Percentiles rank a stretch among this genome's conserved stretches.
These are phyloP conservation scores for Aspergillus kassunensis DNA, from an alignment of 495 filamentous ascomycete species.

Conservation along the genomic window DNA sequence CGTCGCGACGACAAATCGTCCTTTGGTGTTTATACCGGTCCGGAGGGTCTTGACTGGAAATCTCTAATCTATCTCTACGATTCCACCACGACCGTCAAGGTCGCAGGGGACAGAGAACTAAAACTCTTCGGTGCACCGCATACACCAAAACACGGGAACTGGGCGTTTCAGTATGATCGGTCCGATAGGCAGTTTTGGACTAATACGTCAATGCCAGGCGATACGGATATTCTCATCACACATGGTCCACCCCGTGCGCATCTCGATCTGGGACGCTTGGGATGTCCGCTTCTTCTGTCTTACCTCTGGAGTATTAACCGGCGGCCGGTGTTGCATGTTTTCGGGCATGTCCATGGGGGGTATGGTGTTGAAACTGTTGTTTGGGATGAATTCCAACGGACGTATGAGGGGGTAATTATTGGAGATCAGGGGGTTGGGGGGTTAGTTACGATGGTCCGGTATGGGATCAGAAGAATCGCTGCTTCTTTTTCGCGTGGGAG, in stretches of 20 bases:
- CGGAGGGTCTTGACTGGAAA: conserved; percentile 40
- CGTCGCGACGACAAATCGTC: too few species aligned
- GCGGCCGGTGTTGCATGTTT: too few species aligned
- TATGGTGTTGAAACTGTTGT: background rate
- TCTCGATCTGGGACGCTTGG: too few species aligned
- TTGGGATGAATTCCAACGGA: background rate
- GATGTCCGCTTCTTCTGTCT: too few species aligned
- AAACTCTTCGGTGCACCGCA: conserved; percentile 53
- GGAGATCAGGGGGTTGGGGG: too few species aligned
- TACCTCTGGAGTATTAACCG: too few species aligned
- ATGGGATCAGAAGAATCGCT: background rate
- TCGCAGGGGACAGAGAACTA: conserved; percentile 38
- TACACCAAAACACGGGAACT: conserved; percentile 46
- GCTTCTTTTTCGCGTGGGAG: too few species aligned
- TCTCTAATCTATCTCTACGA: conserved; percentile 49
- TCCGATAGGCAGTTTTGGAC: conserved; percentile 21
- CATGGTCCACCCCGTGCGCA: conserved; percentile 58
- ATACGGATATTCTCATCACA: conserved; percentile 68
- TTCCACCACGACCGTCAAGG: conserved; percentile 38
- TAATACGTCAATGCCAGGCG: conserved; percentile 44
- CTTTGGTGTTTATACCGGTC: too few species aligned
- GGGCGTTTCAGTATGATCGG: conserved; percentile 44
- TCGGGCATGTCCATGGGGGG: background rate
- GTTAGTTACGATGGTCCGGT: background rate
- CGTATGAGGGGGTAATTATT: background rate